Base-by-base conservation (phyloP, 129 eudicot genomes). In the Flaveria bidentis region DNA sequence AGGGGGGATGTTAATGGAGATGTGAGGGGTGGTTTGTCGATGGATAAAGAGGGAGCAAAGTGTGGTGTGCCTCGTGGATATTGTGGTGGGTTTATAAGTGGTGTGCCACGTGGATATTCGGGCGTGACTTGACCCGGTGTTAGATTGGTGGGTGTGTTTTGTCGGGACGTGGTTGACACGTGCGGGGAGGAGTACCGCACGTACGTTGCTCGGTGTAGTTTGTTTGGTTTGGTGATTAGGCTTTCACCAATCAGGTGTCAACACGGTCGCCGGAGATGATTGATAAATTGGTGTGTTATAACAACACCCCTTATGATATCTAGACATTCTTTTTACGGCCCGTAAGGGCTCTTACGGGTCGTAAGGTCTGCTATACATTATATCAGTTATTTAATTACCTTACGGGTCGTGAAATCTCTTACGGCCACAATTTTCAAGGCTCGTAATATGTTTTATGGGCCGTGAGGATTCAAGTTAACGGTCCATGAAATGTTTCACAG, bases 51-150 rank as follows among this genome's bases (percentile, higher is more conserved):
- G 73, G 87, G 81, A 74, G 73, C 78, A 83, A 84, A 76, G 23
- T 46, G 65, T 39, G 76, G 88, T 81, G 67, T 89, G 89, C 79
- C 90, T 87, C 92, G 92, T 86, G 86, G 86, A 82, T 41, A 60
- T 22, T 75, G 41, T 20, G 16, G 60, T 69, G 74, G 66, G 67
- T 68, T 68, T 75, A 77, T 22, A 78, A 72, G 78, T 58, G 23
- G 75, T 39, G 20, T 20, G 77, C 80, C 84, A 84, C 79, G 82
- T 80, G 74, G 86, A 83, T 18, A 73, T 1, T 45, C 20, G 66
- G 73, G 20, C 61, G 9, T 73, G 65, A 67, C 80, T 80, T 79
- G 89, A 82, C 89, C 89, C 67, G 79, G 42, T 71, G 53, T 82
- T 53, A 30, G 79, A 47, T 20, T 45, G 41, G 55, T 26, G 71